Conservation (phyloP, 805 yeast species). For the Candida germanica region DNA sequence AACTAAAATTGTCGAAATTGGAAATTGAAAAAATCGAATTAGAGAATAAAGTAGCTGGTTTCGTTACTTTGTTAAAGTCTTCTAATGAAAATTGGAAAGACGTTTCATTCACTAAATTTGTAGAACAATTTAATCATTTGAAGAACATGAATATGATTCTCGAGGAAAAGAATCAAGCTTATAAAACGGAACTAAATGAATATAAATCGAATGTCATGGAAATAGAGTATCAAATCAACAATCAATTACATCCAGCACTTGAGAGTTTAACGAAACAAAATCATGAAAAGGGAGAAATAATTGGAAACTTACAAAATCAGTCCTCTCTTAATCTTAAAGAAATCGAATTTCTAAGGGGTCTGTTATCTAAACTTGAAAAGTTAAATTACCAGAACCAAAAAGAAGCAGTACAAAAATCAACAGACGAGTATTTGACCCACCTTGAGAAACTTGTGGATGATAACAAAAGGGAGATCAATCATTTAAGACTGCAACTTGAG, state of each 20-base stretch:
- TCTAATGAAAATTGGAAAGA: background rate
- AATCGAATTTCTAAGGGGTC: slow-evolving; percentile 53
- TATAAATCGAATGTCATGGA: slow-evolving; percentile 14
- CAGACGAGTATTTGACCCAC: slow-evolving; percentile 35
- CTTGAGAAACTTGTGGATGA: slow-evolving; percentile 52
- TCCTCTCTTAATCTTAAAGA: slow-evolving; percentile 54
- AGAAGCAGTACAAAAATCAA: slow-evolving; percentile 25
- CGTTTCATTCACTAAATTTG: slow-evolving; percentile 29
- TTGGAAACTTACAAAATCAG: slow-evolving; percentile 48
- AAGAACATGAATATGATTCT: slow-evolving; percentile 30
- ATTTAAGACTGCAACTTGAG: slow-evolving; percentile 35
- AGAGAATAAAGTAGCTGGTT: slow-evolving; percentile 44
- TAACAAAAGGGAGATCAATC: slow-evolving; percentile 50
- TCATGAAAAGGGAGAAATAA: slow-evolving; percentile 14
- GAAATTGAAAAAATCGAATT: slow-evolving; percentile 50
- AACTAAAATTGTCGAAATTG: slow-evolving; percentile 44
- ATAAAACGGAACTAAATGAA: slow-evolving; percentile 18
- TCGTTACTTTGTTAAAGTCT: slow-evolving; percentile 30
- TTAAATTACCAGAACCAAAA: slow-evolving; percentile 18
- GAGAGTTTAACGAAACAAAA: slow-evolving; percentile 12
- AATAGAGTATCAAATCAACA: slow-evolving; percentile 13
- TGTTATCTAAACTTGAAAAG: slow-evolving; percentile 49
- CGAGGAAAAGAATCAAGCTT: slow-evolving; percentile 34
- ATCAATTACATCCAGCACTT: slow-evolving; percentile 10
- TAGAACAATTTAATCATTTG: slow-evolving; percentile 17